phyloP scores from a whole-genome alignment of 495 filamentous ascomycete genomes.

The Penicillium dipodomyicola region DNA sequence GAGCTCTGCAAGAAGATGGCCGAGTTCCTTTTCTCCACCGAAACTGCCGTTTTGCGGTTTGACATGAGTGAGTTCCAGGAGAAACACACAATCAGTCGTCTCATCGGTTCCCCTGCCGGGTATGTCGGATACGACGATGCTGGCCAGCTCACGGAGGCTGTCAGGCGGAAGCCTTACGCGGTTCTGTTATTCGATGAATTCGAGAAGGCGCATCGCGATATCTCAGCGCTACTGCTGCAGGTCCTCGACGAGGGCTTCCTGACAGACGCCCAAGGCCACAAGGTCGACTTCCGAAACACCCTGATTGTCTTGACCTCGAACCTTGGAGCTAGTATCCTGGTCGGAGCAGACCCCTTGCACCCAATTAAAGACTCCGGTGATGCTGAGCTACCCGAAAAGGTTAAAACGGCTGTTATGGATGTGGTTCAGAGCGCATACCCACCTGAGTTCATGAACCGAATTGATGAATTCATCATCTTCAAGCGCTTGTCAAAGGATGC shows the following conservation, averaged over 20 bases:
- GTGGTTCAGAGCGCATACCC: conserved; percentile 76
- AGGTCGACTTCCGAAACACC: conserved; percentile 93
- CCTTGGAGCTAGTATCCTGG: conserved; percentile 58
- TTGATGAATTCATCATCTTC: conserved; percentile 97
- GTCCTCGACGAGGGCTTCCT: conserved; percentile 96
- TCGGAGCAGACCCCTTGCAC: conserved; percentile 43
- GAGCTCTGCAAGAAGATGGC: conserved; percentile 97
- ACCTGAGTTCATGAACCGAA: conserved; percentile 93
- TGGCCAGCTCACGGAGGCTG: conserved; percentile 93
- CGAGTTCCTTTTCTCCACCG: conserved; percentile 86
- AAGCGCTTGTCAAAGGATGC: conserved; percentile 74
- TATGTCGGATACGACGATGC: conserved; percentile 98
- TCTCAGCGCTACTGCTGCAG: conserved; percentile 88
- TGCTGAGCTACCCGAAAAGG: conserved; percentile 64
- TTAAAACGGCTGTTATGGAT: conserved; percentile 80
- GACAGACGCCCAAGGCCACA: conserved; percentile 92
- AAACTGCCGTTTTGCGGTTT: conserved; percentile 84
- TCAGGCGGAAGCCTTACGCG: conserved; percentile 92
- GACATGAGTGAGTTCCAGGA: conserved; percentile 99
- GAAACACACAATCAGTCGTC: conserved; percentile 88
- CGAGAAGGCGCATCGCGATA: conserved; percentile 95
- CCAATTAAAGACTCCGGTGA: conserved; percentile 51
- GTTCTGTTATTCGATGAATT: conserved; percentile 96
- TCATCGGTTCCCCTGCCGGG: conserved; percentile 90
- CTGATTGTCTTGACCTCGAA: conserved; percentile 96